These are phyloP conservation scores for Parathielavia hyrcaniae DNA, from an alignment of 495 filamentous ascomycete genomes.

Conservation along the genomic window DNA sequence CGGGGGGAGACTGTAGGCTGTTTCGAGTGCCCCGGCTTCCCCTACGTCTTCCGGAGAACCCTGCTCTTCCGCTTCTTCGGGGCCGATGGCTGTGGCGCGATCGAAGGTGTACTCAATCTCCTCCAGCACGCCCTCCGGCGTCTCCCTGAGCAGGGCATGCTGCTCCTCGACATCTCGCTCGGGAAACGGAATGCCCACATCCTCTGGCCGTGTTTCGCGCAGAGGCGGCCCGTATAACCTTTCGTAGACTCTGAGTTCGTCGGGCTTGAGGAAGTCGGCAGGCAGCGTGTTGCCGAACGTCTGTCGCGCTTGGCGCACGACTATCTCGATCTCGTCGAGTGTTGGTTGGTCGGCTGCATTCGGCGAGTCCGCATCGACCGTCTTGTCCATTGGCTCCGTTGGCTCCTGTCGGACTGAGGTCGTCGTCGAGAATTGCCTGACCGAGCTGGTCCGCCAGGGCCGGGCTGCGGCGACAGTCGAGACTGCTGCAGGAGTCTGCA, in stretches of 20 bases:
- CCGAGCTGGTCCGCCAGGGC: constrained; percentile 17
- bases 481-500: constrained; percentile 13
- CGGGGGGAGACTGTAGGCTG: neutral
- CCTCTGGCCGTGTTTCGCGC: constrained; percentile 50
- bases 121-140: constrained; percentile 54
- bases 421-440: constrained; percentile 39
- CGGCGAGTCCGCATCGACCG: constrained; percentile 1
- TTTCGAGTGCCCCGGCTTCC: neutral
- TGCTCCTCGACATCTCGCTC: constrained; percentile 26
- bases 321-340: constrained; percentile 47
- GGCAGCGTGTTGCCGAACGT: constrained; percentile 74
- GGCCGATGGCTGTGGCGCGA: constrained; percentile 15
- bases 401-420: constrained; percentile 25
- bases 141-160: constrained; percentile 47
- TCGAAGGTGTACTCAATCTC: constrained; percentile 47
- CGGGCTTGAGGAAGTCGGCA: constrained; percentile 57
- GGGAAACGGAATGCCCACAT: constrained; percentile 46
- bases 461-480: constrained; percentile 17
- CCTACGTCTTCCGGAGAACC: constrained; percentile 12
- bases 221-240: constrained; percentile 70
- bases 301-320: constrained; percentile 63
- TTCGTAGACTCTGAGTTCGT: constrained; percentile 70
- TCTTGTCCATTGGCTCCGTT: constrained; percentile 6
- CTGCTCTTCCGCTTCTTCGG: neutral
- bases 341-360: constrained; percentile 10